Conservation (phyloP, 371 early-diverging fungal genomes). For the Dinochytrium kinnereticum region DNA sequence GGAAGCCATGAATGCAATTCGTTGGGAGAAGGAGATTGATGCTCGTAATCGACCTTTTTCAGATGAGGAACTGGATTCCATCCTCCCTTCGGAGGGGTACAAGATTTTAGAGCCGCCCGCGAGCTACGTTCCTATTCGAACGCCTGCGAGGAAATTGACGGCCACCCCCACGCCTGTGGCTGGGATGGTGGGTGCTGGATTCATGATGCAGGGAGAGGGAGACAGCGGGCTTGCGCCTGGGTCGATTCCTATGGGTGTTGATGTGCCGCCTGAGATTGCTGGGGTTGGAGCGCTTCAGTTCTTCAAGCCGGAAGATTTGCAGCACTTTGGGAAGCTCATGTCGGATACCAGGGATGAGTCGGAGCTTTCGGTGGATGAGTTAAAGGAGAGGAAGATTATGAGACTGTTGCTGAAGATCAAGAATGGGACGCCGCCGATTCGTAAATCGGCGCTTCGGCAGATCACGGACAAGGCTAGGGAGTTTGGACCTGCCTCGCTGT, state of each 20-base stretch:
- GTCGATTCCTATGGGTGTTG: conserved; percentile 53
- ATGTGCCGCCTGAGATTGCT: conserved; percentile 85
- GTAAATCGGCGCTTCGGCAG: conserved; percentile 90
- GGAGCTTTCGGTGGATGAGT: conserved; percentile 83
- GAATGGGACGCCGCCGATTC: conserved; percentile 95
- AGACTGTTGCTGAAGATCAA: conserved; percentile 94
- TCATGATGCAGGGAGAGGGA: conserved; percentile 78
- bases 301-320: conserved; percentile 96
- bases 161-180: conserved; percentile 92
- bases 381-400: conserved; percentile 96
- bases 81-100: conserved; percentile 93
- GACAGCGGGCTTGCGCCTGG: conserved; percentile 57
- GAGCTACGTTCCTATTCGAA: conserved; percentile 91
- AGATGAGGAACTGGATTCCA: conserved; percentile 93
- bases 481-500: conserved; percentile 94
- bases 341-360: conserved; percentile 84
- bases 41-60: conserved; percentile 78
- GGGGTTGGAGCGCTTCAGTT: conserved; percentile 91
- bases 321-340: conserved; percentile 92
- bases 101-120: conserved; percentile 89
- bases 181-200: conserved; percentile 68
- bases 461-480: conserved; percentile 96
- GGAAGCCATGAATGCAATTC: conserved; percentile 72
- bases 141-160: conserved; percentile 92
- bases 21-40: conserved; percentile 88